A percentile compares a stretch with the other conserved stretches of the same genome.
phyloP scores from a whole-genome alignment of 2,329 filamentous ascomycete genomes.

The Fusarium domesticum region DNA sequence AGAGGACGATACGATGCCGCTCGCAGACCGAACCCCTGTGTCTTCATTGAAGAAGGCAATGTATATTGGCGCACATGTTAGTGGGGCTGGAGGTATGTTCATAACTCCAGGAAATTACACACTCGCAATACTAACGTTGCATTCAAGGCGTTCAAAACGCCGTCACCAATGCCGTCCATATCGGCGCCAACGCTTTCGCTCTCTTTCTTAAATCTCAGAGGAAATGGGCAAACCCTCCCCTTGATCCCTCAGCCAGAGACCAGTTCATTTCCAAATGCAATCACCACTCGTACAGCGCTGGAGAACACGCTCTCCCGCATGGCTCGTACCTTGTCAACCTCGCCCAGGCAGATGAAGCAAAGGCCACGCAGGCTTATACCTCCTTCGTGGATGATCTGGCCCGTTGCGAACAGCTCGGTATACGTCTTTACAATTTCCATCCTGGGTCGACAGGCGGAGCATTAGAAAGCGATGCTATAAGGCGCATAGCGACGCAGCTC shows the following conservation, averaged over 20 bases:
- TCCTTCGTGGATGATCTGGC: conserved; percentile 84
- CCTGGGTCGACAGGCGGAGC: conserved; percentile 77
- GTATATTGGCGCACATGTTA: conserved; percentile 90
- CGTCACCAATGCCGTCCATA: conserved; percentile 70
- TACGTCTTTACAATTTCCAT: conserved; percentile 96
- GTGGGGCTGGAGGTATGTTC: conserved; percentile 72
- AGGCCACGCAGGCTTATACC: conserved; percentile 80
- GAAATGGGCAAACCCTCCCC: conserved; percentile 84
- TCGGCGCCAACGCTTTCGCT: conserved; percentile 90
- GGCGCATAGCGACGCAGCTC: conserved; percentile 75
- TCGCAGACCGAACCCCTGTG: conserved; percentile 65
- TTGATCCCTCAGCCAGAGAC: conserved; percentile 64
- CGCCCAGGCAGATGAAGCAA: conserved; percentile 74
- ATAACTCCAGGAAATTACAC: conserved; percentile 6
- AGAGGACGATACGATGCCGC: conserved; percentile 51
- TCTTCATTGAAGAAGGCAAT: conserved; percentile 64
- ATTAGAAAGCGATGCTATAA: conserved; percentile 65
- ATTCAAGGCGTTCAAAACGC: conserved; percentile 79
- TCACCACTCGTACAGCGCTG: conserved; percentile 67
- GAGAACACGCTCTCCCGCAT: conserved; percentile 78
- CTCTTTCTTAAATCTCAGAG: conserved; percentile 95
- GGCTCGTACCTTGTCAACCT: conserved; percentile 97
- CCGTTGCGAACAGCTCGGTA: conserved; percentile 81
- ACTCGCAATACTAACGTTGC: neutral
- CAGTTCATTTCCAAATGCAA: conserved; percentile 69